A percentile compares a stretch with the other conserved stretches of the same genome.
These are phyloP conservation scores for Populus hybrid DNA, from an alignment of 441 rosid species.

Conservation along the genomic window DNA sequence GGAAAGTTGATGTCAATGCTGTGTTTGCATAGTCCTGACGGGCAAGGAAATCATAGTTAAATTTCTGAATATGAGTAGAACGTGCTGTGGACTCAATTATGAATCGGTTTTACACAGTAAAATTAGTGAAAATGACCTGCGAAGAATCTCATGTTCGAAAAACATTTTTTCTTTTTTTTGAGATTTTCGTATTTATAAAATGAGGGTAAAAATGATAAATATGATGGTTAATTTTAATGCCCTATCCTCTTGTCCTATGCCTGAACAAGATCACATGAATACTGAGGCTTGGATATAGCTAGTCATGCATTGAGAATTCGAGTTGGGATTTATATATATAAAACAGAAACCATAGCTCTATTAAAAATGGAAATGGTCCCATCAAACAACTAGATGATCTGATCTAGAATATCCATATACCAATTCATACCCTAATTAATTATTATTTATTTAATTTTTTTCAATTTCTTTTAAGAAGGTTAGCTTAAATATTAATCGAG, in stretches of 20 bases:
- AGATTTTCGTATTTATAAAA: no score
- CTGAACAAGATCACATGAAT: constrained; percentile 17
- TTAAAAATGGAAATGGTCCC: constrained; percentile 13
- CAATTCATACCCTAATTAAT: not conserved
- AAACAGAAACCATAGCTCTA: not conserved
- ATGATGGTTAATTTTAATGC: not conserved
- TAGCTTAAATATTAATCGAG: not conserved
- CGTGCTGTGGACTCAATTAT: no score
- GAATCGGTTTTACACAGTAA: no score
- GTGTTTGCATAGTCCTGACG: no score
- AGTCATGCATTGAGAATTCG: constrained; percentile 4
- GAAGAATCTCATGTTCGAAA: no score
- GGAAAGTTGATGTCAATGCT: not conserved
- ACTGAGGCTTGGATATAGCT: constrained; percentile 2
- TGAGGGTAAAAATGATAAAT: no score
- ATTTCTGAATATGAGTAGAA: no score
- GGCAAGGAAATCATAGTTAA: no score
- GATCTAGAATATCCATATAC: not conserved
- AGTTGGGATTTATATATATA: constrained; percentile 14
- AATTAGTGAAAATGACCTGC: no score
- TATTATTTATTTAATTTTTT: constrained; percentile 2
- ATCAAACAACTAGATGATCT: constrained; percentile 8
- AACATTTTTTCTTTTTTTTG: no score
- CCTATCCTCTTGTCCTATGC: constrained; percentile 7
- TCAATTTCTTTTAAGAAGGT: not conserved